Evolutionary conservation across 768 basidiomycete species (phyloP).

Genomic region (Rhodotorula taiwanensis): DNA sequence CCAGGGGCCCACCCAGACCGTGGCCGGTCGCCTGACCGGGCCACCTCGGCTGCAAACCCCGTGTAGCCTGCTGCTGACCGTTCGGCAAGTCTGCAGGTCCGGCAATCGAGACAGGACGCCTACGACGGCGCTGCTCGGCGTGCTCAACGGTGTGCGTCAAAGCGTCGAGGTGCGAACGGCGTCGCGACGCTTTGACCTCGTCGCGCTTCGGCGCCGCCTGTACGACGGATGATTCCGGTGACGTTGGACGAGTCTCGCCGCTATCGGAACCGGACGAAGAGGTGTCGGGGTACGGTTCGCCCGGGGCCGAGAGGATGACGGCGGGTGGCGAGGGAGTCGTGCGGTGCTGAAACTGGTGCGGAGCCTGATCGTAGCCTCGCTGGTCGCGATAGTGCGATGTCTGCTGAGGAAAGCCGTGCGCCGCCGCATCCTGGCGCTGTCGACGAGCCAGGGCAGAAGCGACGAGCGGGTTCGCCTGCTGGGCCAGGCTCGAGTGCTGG

Average conservation of each 20-base stretch:
- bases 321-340: conserved; percentile 20
- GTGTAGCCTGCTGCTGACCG: too few species aligned
- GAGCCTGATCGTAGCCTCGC: too few species aligned
- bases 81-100: background rate
- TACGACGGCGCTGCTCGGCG: background rate
- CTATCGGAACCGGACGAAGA: conserved; percentile 20
- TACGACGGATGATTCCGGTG: background rate
- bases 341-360: too few species aligned
- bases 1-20: too few species aligned
- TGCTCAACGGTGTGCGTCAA: conserved; percentile 8
- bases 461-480: conserved; percentile 23
- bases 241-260: conserved; percentile 23
- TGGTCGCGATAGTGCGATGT: background rate
- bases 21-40: too few species aligned
- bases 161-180: conserved; percentile 17
- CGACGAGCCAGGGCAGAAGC: conserved; percentile 26
- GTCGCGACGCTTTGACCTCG: conserved; percentile 6
- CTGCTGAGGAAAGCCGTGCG: too few species aligned
- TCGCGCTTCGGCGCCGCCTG: background rate
- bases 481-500: background rate
- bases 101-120: background rate
- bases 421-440: conserved; percentile 9
- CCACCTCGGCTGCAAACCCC: too few species aligned
- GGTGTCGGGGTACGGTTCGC: conserved; percentile 32
- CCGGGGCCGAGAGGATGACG: conserved; percentile 28